Conservation (phyloP, 2,329 filamentous ascomycete genomes). For the Dryadomyces sulphureus region DNA sequence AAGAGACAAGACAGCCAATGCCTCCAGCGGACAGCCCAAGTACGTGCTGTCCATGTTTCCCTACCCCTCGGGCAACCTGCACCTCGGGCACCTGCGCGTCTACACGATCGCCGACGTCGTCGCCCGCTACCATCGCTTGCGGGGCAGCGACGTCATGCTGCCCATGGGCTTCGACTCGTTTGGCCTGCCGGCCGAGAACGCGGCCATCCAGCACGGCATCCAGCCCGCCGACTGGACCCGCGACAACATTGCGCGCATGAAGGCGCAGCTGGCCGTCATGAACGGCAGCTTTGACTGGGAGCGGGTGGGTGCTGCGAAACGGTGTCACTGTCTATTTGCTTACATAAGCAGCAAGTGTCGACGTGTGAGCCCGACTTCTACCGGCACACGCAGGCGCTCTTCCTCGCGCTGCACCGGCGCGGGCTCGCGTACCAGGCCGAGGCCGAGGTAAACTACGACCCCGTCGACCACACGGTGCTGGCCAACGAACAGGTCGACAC, state of each 20-base stretch:
- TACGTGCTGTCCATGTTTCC: conserved; percentile 90
- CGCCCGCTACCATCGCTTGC: conserved; percentile 59
- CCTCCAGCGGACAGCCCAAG: conserved; percentile 17
- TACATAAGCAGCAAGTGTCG: conserved; percentile 75
- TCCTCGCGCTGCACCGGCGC: conserved; percentile 58
- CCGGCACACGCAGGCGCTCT: conserved; percentile 77
- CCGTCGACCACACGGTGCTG: conserved; percentile 75
- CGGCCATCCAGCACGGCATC: conserved; percentile 68
- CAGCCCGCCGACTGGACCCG: conserved; percentile 68
- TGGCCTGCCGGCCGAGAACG: conserved; percentile 81
- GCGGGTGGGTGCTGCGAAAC: conserved; percentile 38
- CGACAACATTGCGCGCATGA: conserved; percentile 73
- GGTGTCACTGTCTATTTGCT: not conserved
- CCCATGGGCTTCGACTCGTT: conserved; percentile 97
- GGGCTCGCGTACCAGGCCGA: conserved; percentile 73
- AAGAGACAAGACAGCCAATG: not conserved
- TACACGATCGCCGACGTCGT: conserved; percentile 85
- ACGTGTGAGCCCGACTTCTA: conserved; percentile 80
- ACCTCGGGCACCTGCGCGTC: conserved; percentile 75
- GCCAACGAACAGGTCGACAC: conserved; percentile 90
- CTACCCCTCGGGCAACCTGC: conserved; percentile 75
- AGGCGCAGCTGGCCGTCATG: conserved; percentile 62
- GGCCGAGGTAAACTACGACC: conserved; percentile 80
- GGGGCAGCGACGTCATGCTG: conserved; percentile 60
- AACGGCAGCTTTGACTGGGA: conserved; percentile 77